Percentiles rank a stretch among this genome's conserved stretches.
These are phyloP conservation scores for Asterophora lycoperdoides DNA, from an alignment of 768 basidiomycete genomes.

Conservation along the genomic window DNA sequence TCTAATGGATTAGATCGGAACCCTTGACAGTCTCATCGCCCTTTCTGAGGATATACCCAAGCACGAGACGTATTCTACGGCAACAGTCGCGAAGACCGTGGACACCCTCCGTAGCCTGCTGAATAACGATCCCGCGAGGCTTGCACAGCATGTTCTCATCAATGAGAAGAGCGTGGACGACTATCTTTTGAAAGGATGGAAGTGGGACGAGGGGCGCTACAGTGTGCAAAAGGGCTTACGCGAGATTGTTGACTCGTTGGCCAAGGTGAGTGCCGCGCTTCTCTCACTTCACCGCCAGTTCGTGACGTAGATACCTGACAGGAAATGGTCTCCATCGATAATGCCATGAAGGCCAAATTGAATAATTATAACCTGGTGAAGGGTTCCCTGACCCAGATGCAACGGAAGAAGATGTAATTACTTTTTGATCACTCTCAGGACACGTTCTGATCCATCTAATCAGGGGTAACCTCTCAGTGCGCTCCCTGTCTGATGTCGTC, in stretches of 20 bases:
- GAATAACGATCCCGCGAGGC: constrained; percentile 79
- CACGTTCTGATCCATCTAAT: constrained; percentile 11
- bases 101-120: constrained; percentile 89
- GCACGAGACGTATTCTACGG: constrained; percentile 83
- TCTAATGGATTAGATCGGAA: constrained; percentile 68
- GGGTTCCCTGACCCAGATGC: constrained; percentile 85
- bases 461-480: constrained; percentile 93
- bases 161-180: constrained; percentile 77
- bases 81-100: constrained; percentile 85
- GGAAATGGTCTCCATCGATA: constrained; percentile 96
- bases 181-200: constrained; percentile 79
- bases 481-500: constrained; percentile 82
- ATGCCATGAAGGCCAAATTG: constrained; percentile 87
- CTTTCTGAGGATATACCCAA: constrained; percentile 94
- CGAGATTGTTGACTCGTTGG: constrained; percentile 82
- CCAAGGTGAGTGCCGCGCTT: constrained; percentile 54
- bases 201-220: constrained; percentile 93
- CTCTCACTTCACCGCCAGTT: constrained; percentile 3
- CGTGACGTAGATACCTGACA: constrained; percentile 26
- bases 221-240: constrained; percentile 74
- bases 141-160: constrained; percentile 71
- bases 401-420: constrained; percentile 85
- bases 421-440: constrained; percentile 1
- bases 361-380: constrained; percentile 93
- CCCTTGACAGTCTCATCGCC: constrained; percentile 81